Evolutionary conservation across 192 early-diverging fungal species (phyloP), one percentile per base, ranked within the genome.

Genomic region (Phlyctochytrium arcticum): DNA sequence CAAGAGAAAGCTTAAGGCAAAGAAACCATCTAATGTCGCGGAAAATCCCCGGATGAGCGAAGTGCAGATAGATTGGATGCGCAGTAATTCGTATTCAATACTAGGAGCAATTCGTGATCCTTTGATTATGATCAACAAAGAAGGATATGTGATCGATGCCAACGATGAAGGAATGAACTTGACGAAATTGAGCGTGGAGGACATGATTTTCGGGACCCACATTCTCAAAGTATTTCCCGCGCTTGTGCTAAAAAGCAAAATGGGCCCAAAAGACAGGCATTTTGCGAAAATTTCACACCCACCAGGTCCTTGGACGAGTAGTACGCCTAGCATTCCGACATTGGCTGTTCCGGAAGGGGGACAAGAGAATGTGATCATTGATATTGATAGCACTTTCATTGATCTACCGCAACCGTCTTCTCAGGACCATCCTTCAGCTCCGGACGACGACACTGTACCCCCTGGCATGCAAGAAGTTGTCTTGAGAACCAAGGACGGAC

Each of bases 131-230:
- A 36, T 69, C 48, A 57, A 69, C 36, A 21, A 27, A 23, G 39
- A 69, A 42, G 67, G 67, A 3, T 61, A 61, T 51, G 39, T 69
- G 19, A 59, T 69, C 21, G 67, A 69, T 48, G 46, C 35, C 3
- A 69, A 69, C 48, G 58, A 53, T 15, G 67, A 60, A 19, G 67
- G 54, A 10, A 12, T 61, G 3, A 21, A 21, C 17, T n/a, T 61
- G 7, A 54, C 50, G 5, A 61, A 61, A 15, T 55, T 60, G 37
- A 12, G 34, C 12, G 37, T 34, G 7, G 59, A 60, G 30, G 67
- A 69, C 36, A 46, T 69, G 26, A 48, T 57, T 12, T 59, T 49
- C 35, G 65, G 65, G 1, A 61, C 54, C 5, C 48, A 53, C 39
- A 42, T 69, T 17, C 49, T 37, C 12, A 36, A n/a, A 32, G 31